phyloP scores from a whole-genome alignment of 2,329 filamentous ascomycete species.

The Xylaria digitata region DNA sequence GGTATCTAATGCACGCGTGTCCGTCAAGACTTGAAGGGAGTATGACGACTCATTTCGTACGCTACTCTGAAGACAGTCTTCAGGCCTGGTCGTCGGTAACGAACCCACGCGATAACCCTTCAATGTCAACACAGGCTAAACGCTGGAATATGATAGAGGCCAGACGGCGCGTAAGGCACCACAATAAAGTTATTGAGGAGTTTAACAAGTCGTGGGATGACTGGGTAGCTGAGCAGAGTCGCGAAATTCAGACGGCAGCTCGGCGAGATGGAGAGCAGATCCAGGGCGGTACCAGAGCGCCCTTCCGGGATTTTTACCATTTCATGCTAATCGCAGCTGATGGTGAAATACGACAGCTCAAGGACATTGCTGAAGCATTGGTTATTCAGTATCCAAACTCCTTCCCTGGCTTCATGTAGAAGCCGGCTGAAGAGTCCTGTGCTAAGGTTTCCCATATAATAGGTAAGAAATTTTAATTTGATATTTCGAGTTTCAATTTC shows the following conservation, averaged over 20 bases:
- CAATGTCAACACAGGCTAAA: background rate
- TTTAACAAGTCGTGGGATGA: background rate
- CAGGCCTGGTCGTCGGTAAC: background rate
- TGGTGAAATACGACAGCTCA: background rate
- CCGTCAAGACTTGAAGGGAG: background rate
- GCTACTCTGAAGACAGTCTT: background rate
- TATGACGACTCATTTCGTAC: background rate
- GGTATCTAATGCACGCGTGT: background rate
- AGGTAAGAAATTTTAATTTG: too few relatives aligned
- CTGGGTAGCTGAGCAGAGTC: background rate
- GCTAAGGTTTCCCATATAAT: too few relatives aligned
- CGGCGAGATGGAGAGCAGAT: background rate
- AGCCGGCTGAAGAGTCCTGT: too few relatives aligned
- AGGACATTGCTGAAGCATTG: constrained; percentile 15
- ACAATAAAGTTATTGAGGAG: background rate
- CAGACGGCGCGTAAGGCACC: background rate
- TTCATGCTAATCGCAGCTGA: background rate
- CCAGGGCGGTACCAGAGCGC: background rate
- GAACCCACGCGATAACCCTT: background rate
- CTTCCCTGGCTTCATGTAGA: background rate
- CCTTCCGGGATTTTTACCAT: background rate
- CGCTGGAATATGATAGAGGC: constrained; percentile 15
- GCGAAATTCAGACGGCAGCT: background rate
- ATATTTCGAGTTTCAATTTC: too few relatives aligned
- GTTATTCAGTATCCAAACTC: constrained; percentile 6